Evolutionary conservation across 495 filamentous ascomycete species (phyloP), one percentile per base, ranked within the genome.

Genomic region (Schizothecium vesticola): DNA sequence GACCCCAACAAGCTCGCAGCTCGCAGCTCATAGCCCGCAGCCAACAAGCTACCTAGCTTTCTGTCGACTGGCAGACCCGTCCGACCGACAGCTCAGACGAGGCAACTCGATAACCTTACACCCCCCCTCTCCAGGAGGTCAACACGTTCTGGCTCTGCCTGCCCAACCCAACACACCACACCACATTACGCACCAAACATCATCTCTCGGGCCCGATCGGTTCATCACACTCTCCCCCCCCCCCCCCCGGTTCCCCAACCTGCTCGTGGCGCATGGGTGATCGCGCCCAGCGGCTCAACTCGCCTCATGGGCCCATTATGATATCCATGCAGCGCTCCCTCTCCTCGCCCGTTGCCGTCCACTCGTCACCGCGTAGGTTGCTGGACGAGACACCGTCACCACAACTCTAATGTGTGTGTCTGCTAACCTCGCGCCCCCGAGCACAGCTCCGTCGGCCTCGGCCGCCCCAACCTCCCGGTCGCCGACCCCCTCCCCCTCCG

Each of bases 271-370:
- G 70, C 67, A 61, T 69, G 75, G 77, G 74, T 71, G 69, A 76
- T 71, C 75, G 71, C 73, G 68, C 59, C 61, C 66, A 64, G 66
- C 72, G 24, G 25, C 67, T 67, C 65, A 70, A 69, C 21, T 61
- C 67, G 68, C 68, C 70, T 64, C 73, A 82, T 80, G 82, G 79
- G 76, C 74, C 77, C 78, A 82, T 72, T 79, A 85, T 85, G 82
- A 82, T 83, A 75, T 82, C 82, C 75, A 85, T 85, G 82, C 82
- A 85, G 76, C 82, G 82, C 69, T 84, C 82, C 64, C 80, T 83
- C 65, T 83, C 82, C 26, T 84, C 82, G 72, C 82, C 82, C 70
- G 82, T 82, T 76, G 80, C 80, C 72, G 77, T 83, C 69, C 81
- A 82, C 72, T 79, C 81, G 69, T 81, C 82, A 71, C 76, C 80